Percentiles rank a stretch among this genome's conserved stretches.
Conservation (phyloP, 441 rosid species). For the Codiaeum variegatum region DNA sequence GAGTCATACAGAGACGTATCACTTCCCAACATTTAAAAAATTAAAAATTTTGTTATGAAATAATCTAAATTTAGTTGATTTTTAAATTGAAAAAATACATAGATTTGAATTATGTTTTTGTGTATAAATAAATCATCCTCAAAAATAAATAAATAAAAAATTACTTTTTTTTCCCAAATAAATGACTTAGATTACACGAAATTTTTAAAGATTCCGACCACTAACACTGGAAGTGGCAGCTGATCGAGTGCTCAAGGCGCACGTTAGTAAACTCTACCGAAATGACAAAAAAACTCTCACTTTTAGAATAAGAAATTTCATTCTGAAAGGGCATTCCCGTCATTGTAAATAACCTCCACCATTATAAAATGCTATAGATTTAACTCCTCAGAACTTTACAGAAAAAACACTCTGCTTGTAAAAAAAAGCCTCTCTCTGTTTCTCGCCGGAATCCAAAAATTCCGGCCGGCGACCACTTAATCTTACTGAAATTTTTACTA, state of each 20-base stretch:
- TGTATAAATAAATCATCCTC: no score
- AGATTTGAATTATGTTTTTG: no score
- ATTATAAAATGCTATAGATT: constrained; percentile 30
- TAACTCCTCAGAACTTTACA: constrained; percentile 25
- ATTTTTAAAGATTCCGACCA: constrained; percentile 26
- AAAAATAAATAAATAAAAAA: no score
- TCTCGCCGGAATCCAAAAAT: constrained; percentile 19
- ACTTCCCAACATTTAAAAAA: no score
- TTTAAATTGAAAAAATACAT: no score
- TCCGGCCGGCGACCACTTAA: constrained; percentile 13
- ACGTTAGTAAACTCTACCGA: constrained; percentile 18
- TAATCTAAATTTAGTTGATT: no score
- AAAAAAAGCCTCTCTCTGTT: neutral
- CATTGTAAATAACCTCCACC: neutral
- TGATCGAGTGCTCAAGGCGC: constrained; percentile 23
- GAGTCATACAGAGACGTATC: no score
- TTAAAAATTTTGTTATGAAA: no score
- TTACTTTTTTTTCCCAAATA: no score
- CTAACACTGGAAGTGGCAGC: constrained; percentile 29
- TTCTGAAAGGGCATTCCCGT: constrained; percentile 9
- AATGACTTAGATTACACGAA: no score
- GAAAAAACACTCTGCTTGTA: constrained; percentile 10
- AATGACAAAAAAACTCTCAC: constrained; percentile 23
- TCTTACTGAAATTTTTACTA: neutral
- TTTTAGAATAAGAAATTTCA: neutral